phyloP scores from a whole-genome alignment of 148 eudicot species.

The Rheum nobile region DNA sequence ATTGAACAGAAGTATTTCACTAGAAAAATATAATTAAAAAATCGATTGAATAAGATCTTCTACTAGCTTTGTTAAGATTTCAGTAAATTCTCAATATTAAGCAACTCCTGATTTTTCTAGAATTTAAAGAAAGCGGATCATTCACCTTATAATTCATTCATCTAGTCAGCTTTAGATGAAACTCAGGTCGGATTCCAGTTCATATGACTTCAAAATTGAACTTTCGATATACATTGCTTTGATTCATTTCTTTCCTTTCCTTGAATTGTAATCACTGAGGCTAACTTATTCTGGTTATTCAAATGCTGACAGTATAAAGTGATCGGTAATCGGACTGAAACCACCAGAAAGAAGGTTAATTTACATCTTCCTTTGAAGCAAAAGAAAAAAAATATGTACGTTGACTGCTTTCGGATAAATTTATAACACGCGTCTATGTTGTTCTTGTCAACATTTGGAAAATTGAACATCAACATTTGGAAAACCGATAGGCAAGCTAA shows the following conservation, averaged over 20 bases:
- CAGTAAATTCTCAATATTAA: too few relatives aligned
- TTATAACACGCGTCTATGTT: not conserved
- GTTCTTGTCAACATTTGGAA: not conserved
- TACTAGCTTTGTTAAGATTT: not conserved
- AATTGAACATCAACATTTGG: too few relatives aligned
- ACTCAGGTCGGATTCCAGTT: too few relatives aligned
- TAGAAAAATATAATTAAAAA: not conserved
- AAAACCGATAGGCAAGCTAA: too few relatives aligned
- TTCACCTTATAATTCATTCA: not conserved
- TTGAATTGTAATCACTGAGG: not conserved
- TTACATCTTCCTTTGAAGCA: not conserved
- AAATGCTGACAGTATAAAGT: slow-evolving; percentile 35
- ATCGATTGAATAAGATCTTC: not conserved
- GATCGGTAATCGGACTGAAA: slow-evolving; percentile 38
- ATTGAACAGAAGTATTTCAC: not conserved
- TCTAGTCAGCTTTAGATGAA: too few relatives aligned
- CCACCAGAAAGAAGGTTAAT: slow-evolving; percentile 63
- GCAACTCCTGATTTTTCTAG: too few relatives aligned
- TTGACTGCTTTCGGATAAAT: not conserved
- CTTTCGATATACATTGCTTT: not conserved
- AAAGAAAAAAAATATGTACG: not conserved
- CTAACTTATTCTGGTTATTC: not conserved
- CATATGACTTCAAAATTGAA: not conserved
- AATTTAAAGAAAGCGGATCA: not conserved
- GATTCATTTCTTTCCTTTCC: not conserved